These are phyloP conservation scores for Salix brachista DNA, from an alignment of 345 rosid genomes.

Conservation along the genomic window DNA sequence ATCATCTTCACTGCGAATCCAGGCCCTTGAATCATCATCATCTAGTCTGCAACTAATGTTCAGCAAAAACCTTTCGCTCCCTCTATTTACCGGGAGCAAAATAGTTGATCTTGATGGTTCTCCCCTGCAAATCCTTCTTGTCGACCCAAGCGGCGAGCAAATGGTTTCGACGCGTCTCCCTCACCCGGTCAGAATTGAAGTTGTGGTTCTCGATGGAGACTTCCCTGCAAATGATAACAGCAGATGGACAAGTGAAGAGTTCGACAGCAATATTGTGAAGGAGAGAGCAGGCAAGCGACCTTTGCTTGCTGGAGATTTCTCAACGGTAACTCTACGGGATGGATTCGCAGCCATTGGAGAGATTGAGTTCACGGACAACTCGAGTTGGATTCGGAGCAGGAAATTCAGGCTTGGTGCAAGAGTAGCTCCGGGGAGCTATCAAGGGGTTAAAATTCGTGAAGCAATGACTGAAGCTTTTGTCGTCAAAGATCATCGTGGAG, in stretches of 20 bases:
- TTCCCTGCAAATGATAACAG: constrained; percentile 40
- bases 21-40: constrained; percentile 44
- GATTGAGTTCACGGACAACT: constrained; percentile 79
- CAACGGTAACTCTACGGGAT: constrained; percentile 46
- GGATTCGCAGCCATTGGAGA: constrained; percentile 52
- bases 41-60: constrained; percentile 40
- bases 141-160: constrained; percentile 26
- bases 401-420: constrained; percentile 71
- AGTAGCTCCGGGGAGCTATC: constrained; percentile 47
- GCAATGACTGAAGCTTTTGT: constrained; percentile 70
- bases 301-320: constrained; percentile 68
- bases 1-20: constrained; percentile 45
- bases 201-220: constrained; percentile 80
- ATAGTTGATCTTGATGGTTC: constrained; percentile 39
- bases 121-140: constrained; percentile 52
- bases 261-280: constrained; percentile 49
- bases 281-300: constrained; percentile 89
- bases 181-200: constrained; percentile 53
- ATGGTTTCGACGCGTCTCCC: constrained; percentile 29
- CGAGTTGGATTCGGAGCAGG: constrained; percentile 89
- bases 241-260: constrained; percentile 64
- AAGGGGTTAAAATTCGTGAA: constrained; percentile 51
- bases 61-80: constrained; percentile 27
- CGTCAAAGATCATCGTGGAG: constrained; percentile 97
- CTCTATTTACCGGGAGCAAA: constrained; percentile 70